A percentile compares a stretch with the other conserved stretches of the same genome.
Evolutionary conservation across 2,329 filamentous ascomycete species (phyloP).

Genomic region (Trichoderma sp.): DNA sequence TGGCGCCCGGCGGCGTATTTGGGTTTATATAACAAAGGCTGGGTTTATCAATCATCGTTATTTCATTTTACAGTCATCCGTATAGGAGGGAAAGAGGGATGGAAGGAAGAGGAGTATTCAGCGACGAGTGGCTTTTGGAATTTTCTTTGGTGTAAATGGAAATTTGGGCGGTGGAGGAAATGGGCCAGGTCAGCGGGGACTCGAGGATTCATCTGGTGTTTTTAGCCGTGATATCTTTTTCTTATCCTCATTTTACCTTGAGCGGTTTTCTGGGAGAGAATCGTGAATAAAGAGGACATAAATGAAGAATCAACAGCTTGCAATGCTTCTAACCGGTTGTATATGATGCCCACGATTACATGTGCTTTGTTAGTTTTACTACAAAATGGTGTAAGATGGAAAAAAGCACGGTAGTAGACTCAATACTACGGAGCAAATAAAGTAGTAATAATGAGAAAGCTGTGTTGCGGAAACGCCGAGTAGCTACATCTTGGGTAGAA

Average conservation of each 20-base stretch:
- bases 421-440: background rate
- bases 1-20: conserved; percentile 30
- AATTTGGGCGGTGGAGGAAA: conserved; percentile 12
- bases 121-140: conserved; percentile 13
- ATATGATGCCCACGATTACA: background rate
- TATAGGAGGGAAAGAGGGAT: conserved; percentile 8
- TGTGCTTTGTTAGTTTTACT: background rate
- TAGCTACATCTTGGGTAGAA: background rate
- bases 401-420: background rate
- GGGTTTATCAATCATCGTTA: conserved; percentile 14
- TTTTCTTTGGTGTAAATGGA: conserved; percentile 7
- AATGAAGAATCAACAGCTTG: background rate
- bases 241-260: background rate
- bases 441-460: background rate
- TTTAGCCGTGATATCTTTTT: conserved; percentile 10
- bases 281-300: background rate
- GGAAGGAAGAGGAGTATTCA: background rate
- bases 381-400: background rate
- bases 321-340: background rate
- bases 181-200: background rate
- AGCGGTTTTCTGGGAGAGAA: background rate
- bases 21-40: conserved; percentile 18
- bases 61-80: conserved; percentile 11
- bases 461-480: background rate
- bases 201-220: conserved; percentile 11